phyloP scores from a whole-genome alignment of 1,139 yeast species.

The Hemisphaericaspora lyxosophila region DNA sequence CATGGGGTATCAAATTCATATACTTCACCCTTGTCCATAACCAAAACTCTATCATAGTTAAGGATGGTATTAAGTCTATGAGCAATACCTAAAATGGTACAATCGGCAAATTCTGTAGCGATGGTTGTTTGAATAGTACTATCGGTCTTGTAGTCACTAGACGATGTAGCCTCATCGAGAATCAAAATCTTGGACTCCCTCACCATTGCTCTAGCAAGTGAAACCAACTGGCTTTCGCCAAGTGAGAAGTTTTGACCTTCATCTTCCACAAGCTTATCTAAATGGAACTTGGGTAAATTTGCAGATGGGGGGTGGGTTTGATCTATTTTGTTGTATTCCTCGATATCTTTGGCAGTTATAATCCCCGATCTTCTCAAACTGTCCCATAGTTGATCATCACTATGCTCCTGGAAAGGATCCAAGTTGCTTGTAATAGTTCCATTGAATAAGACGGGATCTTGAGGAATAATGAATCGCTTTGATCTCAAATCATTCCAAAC shows the following conservation, averaged over 20 bases:
- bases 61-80: conserved; percentile 72
- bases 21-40: conserved; percentile 61
- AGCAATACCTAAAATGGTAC: conserved; percentile 78
- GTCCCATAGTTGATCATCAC: conserved; percentile 55
- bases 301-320: conserved; percentile 9
- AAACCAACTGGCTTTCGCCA: conserved; percentile 75
- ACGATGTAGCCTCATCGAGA: conserved; percentile 81
- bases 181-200: conserved; percentile 65
- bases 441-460: conserved; percentile 69
- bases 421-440: conserved; percentile 64
- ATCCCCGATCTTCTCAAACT: conserved; percentile 62
- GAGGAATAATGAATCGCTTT: conserved; percentile 66
- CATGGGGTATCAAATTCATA: conserved; percentile 57
- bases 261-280: conserved; percentile 66
- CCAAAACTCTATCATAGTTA: conserved; percentile 63
- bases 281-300: conserved; percentile 56
- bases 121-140: conserved; percentile 67
- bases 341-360: conserved; percentile 27
- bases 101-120: conserved; percentile 55
- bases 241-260: conserved; percentile 74
- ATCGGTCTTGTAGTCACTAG: conserved; percentile 80
- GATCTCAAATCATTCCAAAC: conserved; percentile 56
- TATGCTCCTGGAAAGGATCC: conserved; percentile 58
- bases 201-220: conserved; percentile 78
- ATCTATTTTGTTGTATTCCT: conserved; percentile 8